These are phyloP conservation scores for Paraphysoderma sedebokerense DNA, from an alignment of 371 early-diverging fungal species.

Conservation along the genomic window DNA sequence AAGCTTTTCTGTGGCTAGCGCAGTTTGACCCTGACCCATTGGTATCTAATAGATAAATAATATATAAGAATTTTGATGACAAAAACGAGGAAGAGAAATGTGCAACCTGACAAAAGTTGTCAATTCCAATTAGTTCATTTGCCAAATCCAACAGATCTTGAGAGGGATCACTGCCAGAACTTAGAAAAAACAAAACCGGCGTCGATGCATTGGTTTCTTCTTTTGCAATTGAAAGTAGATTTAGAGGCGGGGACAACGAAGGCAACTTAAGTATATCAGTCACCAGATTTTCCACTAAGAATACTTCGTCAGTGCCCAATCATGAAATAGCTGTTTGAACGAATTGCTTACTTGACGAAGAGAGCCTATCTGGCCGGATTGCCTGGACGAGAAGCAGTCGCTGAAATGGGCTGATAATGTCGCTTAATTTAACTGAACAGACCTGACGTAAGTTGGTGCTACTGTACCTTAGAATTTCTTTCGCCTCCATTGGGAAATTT, in stretches of 20 bases:
- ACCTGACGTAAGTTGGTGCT: not conserved
- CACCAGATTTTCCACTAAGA: constrained; percentile 14
- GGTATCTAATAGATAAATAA: constrained; percentile 12
- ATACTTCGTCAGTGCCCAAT: constrained; percentile 11
- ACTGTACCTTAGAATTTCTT: constrained; percentile 12
- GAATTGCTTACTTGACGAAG: constrained; percentile 18
- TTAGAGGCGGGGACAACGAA: constrained; percentile 12
- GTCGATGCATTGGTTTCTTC: constrained; percentile 10
- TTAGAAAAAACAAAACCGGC: constrained; percentile 30
- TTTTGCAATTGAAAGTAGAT: constrained; percentile 13
- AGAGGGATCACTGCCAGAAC: constrained; percentile 30
- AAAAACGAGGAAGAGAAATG: too few species aligned
- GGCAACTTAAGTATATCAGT: constrained; percentile 11
- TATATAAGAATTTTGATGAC: not conserved
- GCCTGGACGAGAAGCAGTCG: constrained; percentile 21
- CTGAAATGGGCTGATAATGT: constrained; percentile 19
- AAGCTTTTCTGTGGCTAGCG: constrained; percentile 16
- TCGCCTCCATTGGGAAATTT: constrained; percentile 6
- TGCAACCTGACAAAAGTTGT: constrained; percentile 18
- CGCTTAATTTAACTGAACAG: not conserved
- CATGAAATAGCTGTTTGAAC: not conserved
- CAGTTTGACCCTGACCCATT: constrained; percentile 40
- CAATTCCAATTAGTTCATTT: constrained; percentile 9
- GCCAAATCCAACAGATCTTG: constrained; percentile 25
- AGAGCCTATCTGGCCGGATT: constrained; percentile 23